Evolutionary conservation across 331 rosid genomes (phyloP), one percentile per base, ranked within the genome.

Genomic region (Acacia concinna): DNA sequence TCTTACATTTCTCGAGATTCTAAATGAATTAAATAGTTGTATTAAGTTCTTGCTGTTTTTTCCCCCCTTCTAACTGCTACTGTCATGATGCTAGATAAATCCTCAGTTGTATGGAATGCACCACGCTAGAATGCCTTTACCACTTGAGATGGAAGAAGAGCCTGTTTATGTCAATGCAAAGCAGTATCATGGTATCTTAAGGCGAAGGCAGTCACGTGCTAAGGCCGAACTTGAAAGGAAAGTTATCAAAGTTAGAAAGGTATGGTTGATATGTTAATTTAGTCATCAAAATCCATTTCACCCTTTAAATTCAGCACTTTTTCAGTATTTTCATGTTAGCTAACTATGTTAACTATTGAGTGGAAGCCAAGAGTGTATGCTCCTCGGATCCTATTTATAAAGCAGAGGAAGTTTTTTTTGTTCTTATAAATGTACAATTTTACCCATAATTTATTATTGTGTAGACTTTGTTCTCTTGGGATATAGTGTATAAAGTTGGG

Each of bases 81-180:
- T 82, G 78, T 68, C 49, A 31, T 79, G 73, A 63, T 80, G 79
- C 78, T 86, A 93, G 98, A 76, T 94, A 77, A 87, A 81, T 63
- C 84, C 92, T 72, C 96, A 84, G 68, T 68, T 89, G 35, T 89
- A 79, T 62, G 91, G 96, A 67, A 85, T 90, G 82, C 90, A 80
- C 80, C 98, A 84, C 70, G 89, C 89, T 77, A 89, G 97, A 88
- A 88, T 94, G 93, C 90, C 92, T 74, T 89, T 94, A 86, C 98
- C 96, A 14, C 91, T 87, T 80, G 92, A 92, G 73, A 90, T 90
- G 94, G 96, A 90, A 87, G 97, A 90, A 71, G 98, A 90, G 79
- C 97, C 98, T 78, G 98, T 94, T 66, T 90, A 88, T 79, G 98
- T 94, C 38, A 94, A 94, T 79, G 97, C 98, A 35, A 94, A 94